Percentiles rank a stretch among this genome's conserved stretches.
These are phyloP conservation scores for Sporobolus alterniflorus DNA, from an alignment of 202 grass and related monocot genomes.

Conservation along the genomic window DNA sequence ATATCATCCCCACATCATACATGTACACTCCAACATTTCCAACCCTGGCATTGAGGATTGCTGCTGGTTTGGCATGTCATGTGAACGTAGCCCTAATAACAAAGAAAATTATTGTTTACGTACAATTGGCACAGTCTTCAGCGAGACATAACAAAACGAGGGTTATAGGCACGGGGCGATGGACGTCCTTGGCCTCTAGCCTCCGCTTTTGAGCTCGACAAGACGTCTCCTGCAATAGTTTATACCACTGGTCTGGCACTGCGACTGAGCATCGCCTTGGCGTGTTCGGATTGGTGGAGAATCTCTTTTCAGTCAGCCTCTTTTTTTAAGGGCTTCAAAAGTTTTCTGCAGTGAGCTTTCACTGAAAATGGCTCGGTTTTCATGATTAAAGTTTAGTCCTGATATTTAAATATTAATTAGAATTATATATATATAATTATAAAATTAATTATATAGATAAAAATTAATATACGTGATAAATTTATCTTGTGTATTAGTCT, in stretches of 20 bases:
- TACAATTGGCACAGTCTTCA: neutral
- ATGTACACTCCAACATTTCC: neutral
- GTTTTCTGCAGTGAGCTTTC: slow-evolving; percentile 14
- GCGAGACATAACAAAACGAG: slow-evolving; percentile 23
- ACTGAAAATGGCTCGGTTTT: too few species aligned
- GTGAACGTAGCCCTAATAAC: slow-evolving; percentile 13
- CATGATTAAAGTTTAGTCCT: too few species aligned
- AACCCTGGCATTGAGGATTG: neutral
- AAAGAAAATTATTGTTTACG: neutral
- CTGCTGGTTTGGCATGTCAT: neutral
- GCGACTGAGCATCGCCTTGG: slow-evolving; percentile 2
- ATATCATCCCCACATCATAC: neutral
- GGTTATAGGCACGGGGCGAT: neutral
- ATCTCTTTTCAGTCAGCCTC: slow-evolving; percentile 29
- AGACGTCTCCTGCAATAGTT: slow-evolving; percentile 41
- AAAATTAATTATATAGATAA: too few species aligned
- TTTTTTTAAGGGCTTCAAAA: neutral
- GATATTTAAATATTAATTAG: too few species aligned
- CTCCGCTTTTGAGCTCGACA: slow-evolving; percentile 39
- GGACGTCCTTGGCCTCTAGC: slow-evolving; percentile 22
- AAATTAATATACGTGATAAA: too few species aligned
- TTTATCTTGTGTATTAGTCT: too few species aligned
- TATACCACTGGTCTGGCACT: slow-evolving; percentile 20
- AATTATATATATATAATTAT: too few species aligned
- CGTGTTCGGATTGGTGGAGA: slow-evolving; percentile 43